Evolutionary conservation across 1,139 yeast genomes (phyloP).

Genomic region (Arxiozyma slooffiae): DNA sequence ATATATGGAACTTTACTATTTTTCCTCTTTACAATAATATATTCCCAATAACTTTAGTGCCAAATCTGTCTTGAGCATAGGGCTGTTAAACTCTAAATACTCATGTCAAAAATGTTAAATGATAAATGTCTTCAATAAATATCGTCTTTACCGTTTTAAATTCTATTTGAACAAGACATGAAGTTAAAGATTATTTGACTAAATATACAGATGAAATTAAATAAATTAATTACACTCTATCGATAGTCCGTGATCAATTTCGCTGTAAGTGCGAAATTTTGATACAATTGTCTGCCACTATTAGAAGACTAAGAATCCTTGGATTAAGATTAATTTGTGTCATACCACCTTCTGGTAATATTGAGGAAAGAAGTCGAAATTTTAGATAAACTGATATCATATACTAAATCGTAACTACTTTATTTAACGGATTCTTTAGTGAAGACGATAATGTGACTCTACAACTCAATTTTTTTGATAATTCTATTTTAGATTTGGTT

Average conservation of each 20-base stretch:
- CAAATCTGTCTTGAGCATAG: background rate
- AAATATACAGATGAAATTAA: slow-evolving; percentile 37
- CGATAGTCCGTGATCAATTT: slow-evolving; percentile 21
- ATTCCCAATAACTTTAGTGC: too few relatives aligned
- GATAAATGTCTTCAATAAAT: slow-evolving; percentile 33
- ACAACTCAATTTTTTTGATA: slow-evolving; percentile 15
- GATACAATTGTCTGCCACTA: slow-evolving; percentile 15
- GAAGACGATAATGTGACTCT: slow-evolving; percentile 10
- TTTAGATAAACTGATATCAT: slow-evolving; percentile 19
- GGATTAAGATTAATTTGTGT: slow-evolving; percentile 27
- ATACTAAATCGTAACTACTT: slow-evolving; percentile 20
- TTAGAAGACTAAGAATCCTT: slow-evolving; percentile 20
- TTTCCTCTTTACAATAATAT: background rate
- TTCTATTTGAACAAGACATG: slow-evolving; percentile 70
- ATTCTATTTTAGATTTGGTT: slow-evolving; percentile 9
- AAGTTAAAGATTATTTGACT: slow-evolving; percentile 54
- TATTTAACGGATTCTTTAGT: slow-evolving; percentile 17
- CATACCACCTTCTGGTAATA: slow-evolving; percentile 19
- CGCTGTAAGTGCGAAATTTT: slow-evolving; percentile 9
- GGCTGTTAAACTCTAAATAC: background rate
- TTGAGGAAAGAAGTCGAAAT: slow-evolving; percentile 18
- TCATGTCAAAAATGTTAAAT: slow-evolving; percentile 4
- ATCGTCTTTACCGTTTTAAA: slow-evolving; percentile 56
- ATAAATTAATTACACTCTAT: slow-evolving; percentile 19
- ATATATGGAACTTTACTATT: background rate